These are phyloP conservation scores for Linnemannia hyalina DNA, from an alignment of 192 early-diverging fungal genomes.

Conservation along the genomic window DNA sequence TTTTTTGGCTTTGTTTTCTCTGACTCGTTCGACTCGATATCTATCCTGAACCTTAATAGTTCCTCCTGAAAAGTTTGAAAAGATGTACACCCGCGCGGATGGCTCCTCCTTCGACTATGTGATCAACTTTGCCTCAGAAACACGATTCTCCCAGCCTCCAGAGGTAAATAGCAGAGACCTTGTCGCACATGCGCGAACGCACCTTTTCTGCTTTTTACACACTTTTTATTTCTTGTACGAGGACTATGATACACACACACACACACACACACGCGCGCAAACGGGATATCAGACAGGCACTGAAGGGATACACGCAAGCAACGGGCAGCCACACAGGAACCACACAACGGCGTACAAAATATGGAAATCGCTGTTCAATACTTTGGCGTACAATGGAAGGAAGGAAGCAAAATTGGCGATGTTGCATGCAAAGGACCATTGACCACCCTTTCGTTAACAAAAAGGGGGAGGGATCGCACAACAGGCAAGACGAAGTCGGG, in stretches of 20 bases:
- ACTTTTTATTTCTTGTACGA: not conserved
- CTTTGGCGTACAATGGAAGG: not conserved
- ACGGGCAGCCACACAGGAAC: too few species aligned
- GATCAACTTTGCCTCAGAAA: constrained; percentile 93
- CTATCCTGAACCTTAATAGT: constrained; percentile 22
- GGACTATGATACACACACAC: too few species aligned
- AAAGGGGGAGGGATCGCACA: too few species aligned
- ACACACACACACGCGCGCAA: too few species aligned
- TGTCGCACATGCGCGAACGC: not conserved
- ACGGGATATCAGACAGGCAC: too few species aligned
- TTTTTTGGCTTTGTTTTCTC: not conserved
- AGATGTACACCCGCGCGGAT: constrained; percentile 77
- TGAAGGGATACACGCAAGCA: too few species aligned
- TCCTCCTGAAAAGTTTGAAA: constrained; percentile 74
- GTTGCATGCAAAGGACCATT: not conserved
- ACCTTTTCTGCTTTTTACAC: not conserved
- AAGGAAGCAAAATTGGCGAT: not conserved
- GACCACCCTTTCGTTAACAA: too few species aligned
- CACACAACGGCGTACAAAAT: too few species aligned
- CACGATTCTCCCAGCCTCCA: constrained; percentile 87
- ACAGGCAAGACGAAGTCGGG: too few species aligned
- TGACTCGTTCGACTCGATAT: not conserved
- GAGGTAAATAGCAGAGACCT: constrained; percentile 61
- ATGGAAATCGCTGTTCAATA: not conserved
- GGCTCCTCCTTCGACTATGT: constrained; percentile 87